A percentile compares a stretch with the other conserved stretches of the same genome.
These are phyloP conservation scores for Penicillium corylophilum DNA, from an alignment of 2,329 filamentous ascomycete species.

Conservation along the genomic window DNA sequence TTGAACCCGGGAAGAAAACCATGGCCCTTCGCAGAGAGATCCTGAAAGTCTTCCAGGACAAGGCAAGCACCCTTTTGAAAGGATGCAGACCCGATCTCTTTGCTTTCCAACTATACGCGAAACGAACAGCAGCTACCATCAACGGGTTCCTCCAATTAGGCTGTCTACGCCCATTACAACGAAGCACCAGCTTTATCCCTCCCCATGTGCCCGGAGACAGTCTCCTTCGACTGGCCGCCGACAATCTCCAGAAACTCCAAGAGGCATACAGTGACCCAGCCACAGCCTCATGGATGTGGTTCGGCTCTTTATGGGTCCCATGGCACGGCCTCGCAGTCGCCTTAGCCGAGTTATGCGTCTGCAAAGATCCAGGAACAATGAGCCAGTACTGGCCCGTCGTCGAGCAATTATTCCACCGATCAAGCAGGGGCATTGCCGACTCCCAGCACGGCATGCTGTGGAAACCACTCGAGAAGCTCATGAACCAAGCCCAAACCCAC, in stretches of 20 bases:
- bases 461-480: conserved; percentile 32
- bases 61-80: conserved; percentile 17
- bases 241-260: conserved; percentile 23
- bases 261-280: conserved; percentile 22
- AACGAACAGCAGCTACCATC: conserved; percentile 21
- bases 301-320: conserved; percentile 29
- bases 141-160: conserved; percentile 29
- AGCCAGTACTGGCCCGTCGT: conserved; percentile 26
- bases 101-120: conserved; percentile 28
- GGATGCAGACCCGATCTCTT: conserved; percentile 20
- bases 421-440: conserved; percentile 27
- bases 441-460: conserved; percentile 30
- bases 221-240: conserved; percentile 27
- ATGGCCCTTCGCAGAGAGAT: conserved; percentile 27
- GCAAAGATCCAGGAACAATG: conserved; percentile 22
- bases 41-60: conserved; percentile 26
- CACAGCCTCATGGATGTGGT: conserved; percentile 27
- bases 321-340: conserved; percentile 36
- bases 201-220: conserved; percentile 23
- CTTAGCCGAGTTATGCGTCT: conserved; percentile 33
- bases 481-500: conserved; percentile 23
- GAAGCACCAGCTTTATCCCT: conserved; percentile 23
- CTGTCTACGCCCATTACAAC: conserved; percentile 28
- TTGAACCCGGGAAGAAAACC: conserved; percentile 21
- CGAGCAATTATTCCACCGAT: conserved; percentile 23